A percentile compares a stretch with the other conserved stretches of the same genome.
Conservation (phyloP, 306 rosid genomes). For the Lablab purpureus region DNA sequence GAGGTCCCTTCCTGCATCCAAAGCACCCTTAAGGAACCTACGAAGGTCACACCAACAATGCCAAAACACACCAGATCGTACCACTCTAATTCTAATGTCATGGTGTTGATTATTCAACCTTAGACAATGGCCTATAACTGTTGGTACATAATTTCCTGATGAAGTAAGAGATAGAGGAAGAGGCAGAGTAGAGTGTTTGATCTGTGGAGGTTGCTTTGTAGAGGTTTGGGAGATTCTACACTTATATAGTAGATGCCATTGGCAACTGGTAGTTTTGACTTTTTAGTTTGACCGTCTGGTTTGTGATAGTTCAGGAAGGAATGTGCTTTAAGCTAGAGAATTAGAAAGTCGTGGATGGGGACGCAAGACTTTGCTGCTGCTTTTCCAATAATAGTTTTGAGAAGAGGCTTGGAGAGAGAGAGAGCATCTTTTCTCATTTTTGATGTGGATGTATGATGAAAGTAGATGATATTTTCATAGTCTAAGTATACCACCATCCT, state of each 20-base stretch:
- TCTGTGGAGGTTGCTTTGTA: conserved; percentile 18
- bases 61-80: conserved; percentile 76
- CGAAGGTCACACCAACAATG: conserved; percentile 55
- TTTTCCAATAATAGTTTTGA: too few species aligned
- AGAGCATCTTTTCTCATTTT: too few species aligned
- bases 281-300: conserved; percentile 64
- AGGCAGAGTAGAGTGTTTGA: not conserved
- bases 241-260: not conserved
- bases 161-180: not conserved
- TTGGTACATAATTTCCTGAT: not conserved
- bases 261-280: conserved; percentile 55
- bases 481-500: too few species aligned
- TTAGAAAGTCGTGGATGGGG: too few species aligned
- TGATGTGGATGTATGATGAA: too few species aligned
- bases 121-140: not conserved
- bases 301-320: not conserved
- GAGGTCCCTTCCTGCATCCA: conserved; percentile 58
- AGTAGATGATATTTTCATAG: too few species aligned
- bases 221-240: not conserved
- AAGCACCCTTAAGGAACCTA: conserved; percentile 61
- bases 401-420: too few species aligned
- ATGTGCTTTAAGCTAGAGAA: too few species aligned
- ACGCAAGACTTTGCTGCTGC: too few species aligned
- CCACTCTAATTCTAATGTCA: conserved; percentile 70
- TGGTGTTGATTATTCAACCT: conserved; percentile 6